A percentile compares a stretch with the other conserved stretches of the same genome.
Conservation (phyloP, 2,329 filamentous ascomycete genomes). For the Phoma sp. region DNA sequence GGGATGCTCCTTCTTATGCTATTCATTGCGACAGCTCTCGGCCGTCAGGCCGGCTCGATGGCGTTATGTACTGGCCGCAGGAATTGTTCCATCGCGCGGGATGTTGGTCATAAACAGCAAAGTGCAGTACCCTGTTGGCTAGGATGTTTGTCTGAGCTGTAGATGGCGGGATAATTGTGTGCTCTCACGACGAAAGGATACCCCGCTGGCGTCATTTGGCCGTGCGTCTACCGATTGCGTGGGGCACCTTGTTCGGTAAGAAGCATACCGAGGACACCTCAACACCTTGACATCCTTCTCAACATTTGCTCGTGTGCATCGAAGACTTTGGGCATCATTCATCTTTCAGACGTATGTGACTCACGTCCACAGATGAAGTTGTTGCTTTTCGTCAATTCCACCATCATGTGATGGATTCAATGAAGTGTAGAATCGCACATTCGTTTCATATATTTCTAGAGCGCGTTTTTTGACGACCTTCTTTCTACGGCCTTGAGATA, state of each 20-base stretch:
- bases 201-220: conserved; percentile 31
- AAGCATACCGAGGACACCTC: conserved; percentile 24
- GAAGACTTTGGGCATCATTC: neutral
- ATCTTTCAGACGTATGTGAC: too few relatives aligned
- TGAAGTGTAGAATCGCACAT: too few relatives aligned
- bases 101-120: conserved; percentile 20
- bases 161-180: conserved; percentile 36
- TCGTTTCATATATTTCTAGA: too few relatives aligned
- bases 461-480: too few relatives aligned
- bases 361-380: too few relatives aligned
- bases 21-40: conserved; percentile 12
- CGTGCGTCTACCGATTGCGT: conserved; percentile 15
- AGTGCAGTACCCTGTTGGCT: conserved; percentile 26
- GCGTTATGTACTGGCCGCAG: conserved; percentile 20
- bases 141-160: conserved; percentile 14
- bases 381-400: too few relatives aligned
- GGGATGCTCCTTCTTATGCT: conserved; percentile 25
- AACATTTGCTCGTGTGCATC: neutral
- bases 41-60: conserved; percentile 17
- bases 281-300: neutral
- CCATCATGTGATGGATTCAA: too few relatives aligned
- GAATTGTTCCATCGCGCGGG: conserved; percentile 25
- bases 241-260: conserved; percentile 23
- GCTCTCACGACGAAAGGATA: conserved; percentile 27
- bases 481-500: too few relatives aligned